Evolutionary conservation across 192 early-diverging fungal genomes (phyloP).

Genomic region (Coemansia sp.): DNA sequence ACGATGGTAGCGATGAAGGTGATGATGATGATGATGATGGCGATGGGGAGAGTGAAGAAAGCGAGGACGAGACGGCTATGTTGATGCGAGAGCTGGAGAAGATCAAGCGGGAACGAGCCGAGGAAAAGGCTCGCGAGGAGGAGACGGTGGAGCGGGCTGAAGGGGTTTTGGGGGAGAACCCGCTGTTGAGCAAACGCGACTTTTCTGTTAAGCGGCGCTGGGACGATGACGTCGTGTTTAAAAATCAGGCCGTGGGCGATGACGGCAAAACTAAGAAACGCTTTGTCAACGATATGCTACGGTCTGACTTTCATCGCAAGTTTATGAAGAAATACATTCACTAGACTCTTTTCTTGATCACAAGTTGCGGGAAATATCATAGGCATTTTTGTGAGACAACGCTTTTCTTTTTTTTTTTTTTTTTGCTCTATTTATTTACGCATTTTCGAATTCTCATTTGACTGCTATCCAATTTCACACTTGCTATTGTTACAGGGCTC

Average conservation of each 20-base stretch:
- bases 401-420: no score
- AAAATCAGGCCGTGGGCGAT: constrained; percentile 88
- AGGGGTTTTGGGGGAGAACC: constrained; percentile 78
- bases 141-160: constrained; percentile 51
- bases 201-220: constrained; percentile 89
- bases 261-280: constrained; percentile 89
- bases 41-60: constrained; percentile 57
- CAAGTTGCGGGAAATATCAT: background rate
- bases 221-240: constrained; percentile 99
- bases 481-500: no score
- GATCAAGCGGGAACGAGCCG: constrained; percentile 88
- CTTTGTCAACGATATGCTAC: constrained; percentile 95
- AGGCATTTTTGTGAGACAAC: no score
- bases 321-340: constrained; percentile 92
- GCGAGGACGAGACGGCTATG: constrained; percentile 89
- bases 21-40: constrained; percentile 46
- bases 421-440: no score
- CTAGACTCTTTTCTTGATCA: constrained; percentile 23
- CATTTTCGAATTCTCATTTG: no score
- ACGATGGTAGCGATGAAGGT: constrained; percentile 55
- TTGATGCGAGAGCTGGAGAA: constrained; percentile 82
- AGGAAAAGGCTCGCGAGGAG: constrained; percentile 80
- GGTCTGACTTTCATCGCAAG: constrained; percentile 94
- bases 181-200: constrained; percentile 67
- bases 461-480: background rate